Conservation (phyloP, 495 filamentous ascomycete species). For the Trichoderma erinaceum region DNA sequence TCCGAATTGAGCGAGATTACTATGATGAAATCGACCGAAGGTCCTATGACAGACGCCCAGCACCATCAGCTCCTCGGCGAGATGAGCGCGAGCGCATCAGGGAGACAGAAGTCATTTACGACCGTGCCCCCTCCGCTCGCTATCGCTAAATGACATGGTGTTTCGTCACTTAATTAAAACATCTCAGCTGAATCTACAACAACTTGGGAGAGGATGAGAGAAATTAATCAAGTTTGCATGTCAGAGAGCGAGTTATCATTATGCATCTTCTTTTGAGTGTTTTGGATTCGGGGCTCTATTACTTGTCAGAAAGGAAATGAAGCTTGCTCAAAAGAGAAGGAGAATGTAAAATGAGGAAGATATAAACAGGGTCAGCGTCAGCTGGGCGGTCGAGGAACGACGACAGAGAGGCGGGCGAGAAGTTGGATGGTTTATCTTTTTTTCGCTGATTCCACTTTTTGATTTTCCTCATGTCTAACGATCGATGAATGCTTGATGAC, state of each 20-base stretch:
- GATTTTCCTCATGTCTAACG: slow-evolving; percentile 19
- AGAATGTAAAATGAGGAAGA: background rate
- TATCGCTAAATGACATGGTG: slow-evolving; percentile 7
- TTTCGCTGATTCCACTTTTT: background rate
- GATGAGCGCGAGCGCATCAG: slow-evolving; percentile 41
- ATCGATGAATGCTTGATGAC: slow-evolving; percentile 14
- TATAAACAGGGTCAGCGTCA: background rate
- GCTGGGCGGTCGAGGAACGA: background rate
- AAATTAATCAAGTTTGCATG: background rate
- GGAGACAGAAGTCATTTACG: slow-evolving; percentile 54
- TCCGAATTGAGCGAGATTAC: slow-evolving; percentile 54
- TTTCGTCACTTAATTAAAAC: background rate
- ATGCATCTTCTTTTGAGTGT: slow-evolving; percentile 19
- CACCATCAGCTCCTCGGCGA: background rate
- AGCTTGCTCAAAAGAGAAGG: background rate
- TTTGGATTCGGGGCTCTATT: slow-evolving; percentile 9
- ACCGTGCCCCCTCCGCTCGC: slow-evolving; percentile 22
- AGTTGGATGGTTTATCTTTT: slow-evolving; percentile 16
- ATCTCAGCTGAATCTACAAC: no score
- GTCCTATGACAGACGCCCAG: slow-evolving; percentile 1
- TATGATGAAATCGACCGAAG: background rate
- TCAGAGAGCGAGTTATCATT: slow-evolving; percentile 1
- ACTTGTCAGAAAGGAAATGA: background rate
- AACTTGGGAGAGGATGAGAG: background rate
- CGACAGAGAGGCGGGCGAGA: background rate